Base-by-base conservation (phyloP, 345 rosid species). In the Gynandropsis gynandra region DNA sequence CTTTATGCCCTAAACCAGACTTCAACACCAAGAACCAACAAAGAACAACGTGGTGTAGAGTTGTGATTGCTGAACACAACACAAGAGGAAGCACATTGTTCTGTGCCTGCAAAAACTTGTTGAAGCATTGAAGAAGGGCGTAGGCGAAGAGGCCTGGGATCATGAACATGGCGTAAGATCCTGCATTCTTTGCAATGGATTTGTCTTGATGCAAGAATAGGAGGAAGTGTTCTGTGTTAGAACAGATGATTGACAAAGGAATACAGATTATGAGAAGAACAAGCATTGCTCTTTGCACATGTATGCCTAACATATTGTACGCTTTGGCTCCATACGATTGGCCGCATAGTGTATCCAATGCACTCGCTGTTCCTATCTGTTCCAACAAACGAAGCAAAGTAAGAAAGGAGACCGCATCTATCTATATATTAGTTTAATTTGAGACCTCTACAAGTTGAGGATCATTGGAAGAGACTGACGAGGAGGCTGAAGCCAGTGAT, bases 401-500 rank as follows among this genome's bases (percentile, higher is more conserved):
- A 34, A 1, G 1, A 40, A 12, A 13, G 38, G 5, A 35, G 36
- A n/a, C 16, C 3, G 40, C 3, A 9, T 2, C 14, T 2, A 36
- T 5, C 2, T 24, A 24, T 24, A 5, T 24, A 24, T 24, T 2
- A 24, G 29, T 24, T 24, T 5, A 24, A n/a, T n/a, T n/a, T n/a
- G n/a, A n/a, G n/a, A n/a, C n/a, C n/a, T n/a, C n/a, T n/a, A 24
- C 5, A 24, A 24, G 29, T 2, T 2, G 32, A 24, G 29, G 5
- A 5, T 2, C 4, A 24, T 2, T 2, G 29, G 40, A n/a, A 14
- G 16, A 9, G 7, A 49, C 71, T 33, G 10, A 76, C 79, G 63
- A 75, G 47, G 44, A 78, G 67, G 68, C 68, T 62, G 62, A 78
- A 78, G n/a, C 80, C 70, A 1, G 80, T 67, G 21, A 75, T 76